phyloP scores from a whole-genome alignment of 768 basidiomycete genomes.

The Megacollybia marginata region DNA sequence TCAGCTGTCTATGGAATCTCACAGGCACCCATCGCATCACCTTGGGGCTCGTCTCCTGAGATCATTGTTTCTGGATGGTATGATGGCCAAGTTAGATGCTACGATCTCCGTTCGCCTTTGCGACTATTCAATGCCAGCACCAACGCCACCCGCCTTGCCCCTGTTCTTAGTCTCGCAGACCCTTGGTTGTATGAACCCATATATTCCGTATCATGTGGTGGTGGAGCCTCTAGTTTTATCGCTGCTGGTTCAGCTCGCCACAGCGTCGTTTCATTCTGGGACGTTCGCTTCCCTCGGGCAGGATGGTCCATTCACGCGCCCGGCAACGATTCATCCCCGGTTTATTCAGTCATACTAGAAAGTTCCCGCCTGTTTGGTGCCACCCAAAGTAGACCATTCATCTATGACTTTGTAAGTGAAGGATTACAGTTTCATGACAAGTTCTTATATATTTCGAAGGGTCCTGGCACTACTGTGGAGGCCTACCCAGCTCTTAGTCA shows the following conservation, averaged over 20 bases:
- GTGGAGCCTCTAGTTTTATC: constrained; percentile 57
- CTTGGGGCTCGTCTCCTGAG: constrained; percentile 65
- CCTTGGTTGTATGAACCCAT: constrained; percentile 68
- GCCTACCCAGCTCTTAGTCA: constrained; percentile 41
- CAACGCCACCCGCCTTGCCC: constrained; percentile 34
- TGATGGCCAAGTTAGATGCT: constrained; percentile 64
- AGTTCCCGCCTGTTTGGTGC: constrained; percentile 74
- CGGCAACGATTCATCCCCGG: constrained; percentile 71
- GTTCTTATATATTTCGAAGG: constrained; percentile 22
- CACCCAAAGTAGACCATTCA: constrained; percentile 70
- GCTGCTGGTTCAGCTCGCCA: constrained; percentile 75
- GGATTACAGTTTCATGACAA: constrained; percentile 2
- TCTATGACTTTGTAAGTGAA: constrained; percentile 60
- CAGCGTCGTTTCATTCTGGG: constrained; percentile 77
- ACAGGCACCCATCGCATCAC: constrained; percentile 49
- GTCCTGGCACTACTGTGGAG: constrained; percentile 45
- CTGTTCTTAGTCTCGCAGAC: constrained; percentile 57
- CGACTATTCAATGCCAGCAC: constrained; percentile 5
- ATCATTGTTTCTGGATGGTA: constrained; percentile 78
- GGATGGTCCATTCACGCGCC: constrained; percentile 82
- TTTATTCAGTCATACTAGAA: constrained; percentile 69
- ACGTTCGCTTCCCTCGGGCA: constrained; percentile 49
- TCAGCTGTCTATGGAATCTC: constrained; percentile 73
- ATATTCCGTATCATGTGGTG: constrained; percentile 70
- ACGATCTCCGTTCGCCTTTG: constrained; percentile 58